Evolutionary conservation across 1,284 basidiomycete species (phyloP), one percentile per base, ranked within the genome.

Genomic region (Ustilago shanxiensis): DNA sequence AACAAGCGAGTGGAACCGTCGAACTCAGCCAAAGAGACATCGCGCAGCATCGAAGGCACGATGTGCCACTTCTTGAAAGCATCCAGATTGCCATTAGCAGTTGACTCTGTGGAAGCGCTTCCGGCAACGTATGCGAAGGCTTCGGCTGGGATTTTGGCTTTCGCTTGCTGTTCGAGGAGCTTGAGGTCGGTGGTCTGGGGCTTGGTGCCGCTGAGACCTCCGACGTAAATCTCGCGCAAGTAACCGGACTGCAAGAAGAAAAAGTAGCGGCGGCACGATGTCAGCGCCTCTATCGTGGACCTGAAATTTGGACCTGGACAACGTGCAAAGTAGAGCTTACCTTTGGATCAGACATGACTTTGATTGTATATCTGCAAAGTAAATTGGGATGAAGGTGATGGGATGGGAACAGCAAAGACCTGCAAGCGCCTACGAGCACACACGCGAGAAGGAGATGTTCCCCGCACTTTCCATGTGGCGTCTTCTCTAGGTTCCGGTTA

Each of bases 51-150:
- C 3, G 57, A 64, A 0, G 80, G 80, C 9, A 79, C 75, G 50
- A 83, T 81, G 58, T 80, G 75, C 74, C 73, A 83, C 24, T 51
- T 52, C 41, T 62, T 60, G 16, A 81, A 70, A 14, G 75, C 70
- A 26, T 66, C 66, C n/a, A 73, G 65, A 51, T 83, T 83, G 65
- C 35, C 58, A 5, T 57, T 50, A 13, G 72, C 66, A 6, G 82
- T 83, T 7, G 56, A 55, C 54, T 81, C 79, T 35, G 63, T 74
- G 11, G 75, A 74, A 18, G 82, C 82, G 33, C 75, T 74, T 22
- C 82, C 82, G 13, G 79, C 81, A 14, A 82, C 82, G 35, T 83
- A 83, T 37, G 64, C 67, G 49, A 78, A 83, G 2, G 80, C 77
- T 47, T 77, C 63, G n/a, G 74, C 56, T 16, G 58, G 49, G 16